Percentiles rank a stretch among this genome's conserved stretches.
phyloP scores from a whole-genome alignment of 1,284 basidiomycete genomes.

The Fistulinella cinereoalba region DNA sequence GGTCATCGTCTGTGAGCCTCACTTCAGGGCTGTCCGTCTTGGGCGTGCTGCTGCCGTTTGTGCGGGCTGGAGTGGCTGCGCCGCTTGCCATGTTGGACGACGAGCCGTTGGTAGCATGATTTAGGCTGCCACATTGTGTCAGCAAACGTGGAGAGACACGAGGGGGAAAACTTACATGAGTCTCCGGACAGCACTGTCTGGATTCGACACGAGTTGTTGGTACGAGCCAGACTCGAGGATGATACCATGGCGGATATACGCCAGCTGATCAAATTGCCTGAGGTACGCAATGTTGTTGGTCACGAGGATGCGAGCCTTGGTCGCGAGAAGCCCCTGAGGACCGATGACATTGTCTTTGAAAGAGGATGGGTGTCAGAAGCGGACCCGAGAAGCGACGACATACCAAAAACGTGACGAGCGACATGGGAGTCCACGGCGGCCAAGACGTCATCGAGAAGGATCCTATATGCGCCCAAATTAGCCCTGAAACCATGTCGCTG shows the following conservation, averaged over 20 bases:
- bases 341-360: conserved; percentile 82
- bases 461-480: conserved; percentile 12
- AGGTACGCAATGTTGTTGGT: conserved; percentile 89
- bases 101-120: conserved; percentile 33
- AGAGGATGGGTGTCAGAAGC: neutral
- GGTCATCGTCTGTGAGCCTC: conserved; percentile 17
- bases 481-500: neutral
- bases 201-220: conserved; percentile 58
- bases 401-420: conserved; percentile 62
- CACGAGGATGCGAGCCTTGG: conserved; percentile 85
- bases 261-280: conserved; percentile 75
- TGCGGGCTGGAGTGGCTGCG: too few species aligned
- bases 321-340: conserved; percentile 79
- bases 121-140: conserved; percentile 2
- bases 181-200: conserved; percentile 71
- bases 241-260: conserved; percentile 81
- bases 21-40: too few species aligned
- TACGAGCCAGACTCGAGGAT: conserved; percentile 81
- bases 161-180: conserved; percentile 54
- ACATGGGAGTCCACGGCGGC: conserved; percentile 72
- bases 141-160: neutral
- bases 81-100: conserved; percentile 45
- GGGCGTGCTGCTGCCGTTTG: too few species aligned
- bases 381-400: neutral
- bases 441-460: conserved; percentile 41